A percentile compares a stretch with the other conserved stretches of the same genome.
Conservation (phyloP, 805 yeast species). For the Pichia rugopelliculosa region DNA sequence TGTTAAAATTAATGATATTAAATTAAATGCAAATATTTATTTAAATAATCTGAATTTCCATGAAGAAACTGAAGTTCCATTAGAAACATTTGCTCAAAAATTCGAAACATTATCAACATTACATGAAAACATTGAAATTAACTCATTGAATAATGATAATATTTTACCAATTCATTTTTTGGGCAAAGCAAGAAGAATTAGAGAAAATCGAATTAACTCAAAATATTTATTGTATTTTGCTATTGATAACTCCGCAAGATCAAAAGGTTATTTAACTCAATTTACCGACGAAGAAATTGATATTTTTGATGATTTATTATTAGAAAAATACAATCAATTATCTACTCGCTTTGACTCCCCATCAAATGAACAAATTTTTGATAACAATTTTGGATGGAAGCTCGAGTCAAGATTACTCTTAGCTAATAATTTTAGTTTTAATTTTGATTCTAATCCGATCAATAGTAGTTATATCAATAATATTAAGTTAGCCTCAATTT, state of each 20-base stretch:
- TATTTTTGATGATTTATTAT: constrained; percentile 17
- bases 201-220: constrained; percentile 45
- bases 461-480: constrained; percentile 3
- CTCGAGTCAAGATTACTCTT: constrained; percentile 1
- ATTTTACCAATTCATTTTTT: constrained; percentile 4
- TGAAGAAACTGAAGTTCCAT: constrained; percentile 2
- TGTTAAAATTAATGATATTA: not conserved
- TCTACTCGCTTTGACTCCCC: not conserved
- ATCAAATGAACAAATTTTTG: constrained; percentile 1
- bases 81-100: constrained; percentile 10
- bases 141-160: not conserved
- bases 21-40: not conserved
- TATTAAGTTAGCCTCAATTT: constrained; percentile 33
- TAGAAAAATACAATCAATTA: constrained; percentile 4
- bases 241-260: constrained; percentile 34
- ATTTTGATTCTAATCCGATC: not conserved
- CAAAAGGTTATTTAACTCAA: constrained; percentile 26
- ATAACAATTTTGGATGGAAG: constrained; percentile 1
- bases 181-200: constrained; percentile 14
- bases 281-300: constrained; percentile 32
- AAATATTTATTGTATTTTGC: constrained; percentile 43
- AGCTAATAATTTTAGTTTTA: not conserved
- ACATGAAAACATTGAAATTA: not conserved
- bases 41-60: not conserved
- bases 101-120: not conserved